Evolutionary conservation across 768 basidiomycete species (phyloP).

Genomic region (Grammothele lineata): DNA sequence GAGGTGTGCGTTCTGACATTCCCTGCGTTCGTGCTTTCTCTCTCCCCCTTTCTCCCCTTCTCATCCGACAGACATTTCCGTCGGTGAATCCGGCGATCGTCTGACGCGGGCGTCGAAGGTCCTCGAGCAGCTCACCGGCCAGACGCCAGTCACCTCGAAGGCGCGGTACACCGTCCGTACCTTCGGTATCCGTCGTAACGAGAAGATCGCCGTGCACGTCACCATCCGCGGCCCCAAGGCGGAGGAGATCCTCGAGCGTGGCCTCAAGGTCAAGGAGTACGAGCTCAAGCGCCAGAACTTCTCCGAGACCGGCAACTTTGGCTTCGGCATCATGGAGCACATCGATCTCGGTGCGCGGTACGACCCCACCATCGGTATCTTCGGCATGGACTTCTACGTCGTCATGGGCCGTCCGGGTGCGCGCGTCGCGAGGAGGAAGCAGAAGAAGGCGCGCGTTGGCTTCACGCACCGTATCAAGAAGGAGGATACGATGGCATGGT

Average conservation of each 20-base stretch:
- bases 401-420: slow-evolving; percentile 96
- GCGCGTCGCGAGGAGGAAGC: slow-evolving; percentile 88
- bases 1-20: too few species aligned
- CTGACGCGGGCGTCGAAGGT: slow-evolving; percentile 99
- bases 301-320: slow-evolving; percentile 98
- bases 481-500: slow-evolving; percentile 97
- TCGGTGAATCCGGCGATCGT: slow-evolving; percentile 99
- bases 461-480: slow-evolving; percentile 88
- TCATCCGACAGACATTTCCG: slow-evolving; percentile 81
- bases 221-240: slow-evolving; percentile 99
- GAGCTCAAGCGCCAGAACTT: slow-evolving; percentile 97
- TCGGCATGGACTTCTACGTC: slow-evolving; percentile 99
- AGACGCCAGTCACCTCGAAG: slow-evolving; percentile 99
- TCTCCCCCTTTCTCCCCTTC: slow-evolving; percentile 1
- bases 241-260: slow-evolving; percentile 98
- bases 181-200: slow-evolving; percentile 99
- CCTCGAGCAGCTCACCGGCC: slow-evolving; percentile 97
- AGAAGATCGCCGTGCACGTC: slow-evolving; percentile 98
- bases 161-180: slow-evolving; percentile 99
- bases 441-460: slow-evolving; percentile 83
- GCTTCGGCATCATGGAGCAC: slow-evolving; percentile 98
- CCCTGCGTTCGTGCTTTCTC: neutral
- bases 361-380: slow-evolving; percentile 98
- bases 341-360: slow-evolving; percentile 99
- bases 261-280: slow-evolving; percentile 99